Evolutionary conservation across 2,329 filamentous ascomycete genomes (phyloP).

Genomic region (Cladosporium sphaerospermum): DNA sequence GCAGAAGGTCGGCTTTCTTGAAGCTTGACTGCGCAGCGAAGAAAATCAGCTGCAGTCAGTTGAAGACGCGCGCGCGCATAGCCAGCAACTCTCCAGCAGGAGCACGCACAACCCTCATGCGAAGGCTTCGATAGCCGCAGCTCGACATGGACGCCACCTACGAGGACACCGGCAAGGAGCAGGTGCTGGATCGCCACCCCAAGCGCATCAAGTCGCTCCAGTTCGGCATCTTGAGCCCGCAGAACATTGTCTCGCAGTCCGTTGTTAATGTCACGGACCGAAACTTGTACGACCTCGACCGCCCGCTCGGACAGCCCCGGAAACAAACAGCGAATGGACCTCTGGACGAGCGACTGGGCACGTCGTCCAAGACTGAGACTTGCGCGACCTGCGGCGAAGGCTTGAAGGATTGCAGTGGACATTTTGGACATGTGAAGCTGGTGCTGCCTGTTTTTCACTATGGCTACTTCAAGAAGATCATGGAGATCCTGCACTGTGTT

Average conservation of each 20-base stretch:
- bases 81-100: neutral
- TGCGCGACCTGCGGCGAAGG: conserved; percentile 80
- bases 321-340: conserved; percentile 75
- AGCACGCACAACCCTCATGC: conserved; percentile 6
- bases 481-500: conserved; percentile 86
- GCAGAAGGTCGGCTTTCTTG: too few relatives aligned
- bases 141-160: conserved; percentile 11
- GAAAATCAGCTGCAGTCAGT: too few relatives aligned
- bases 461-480: conserved; percentile 89
- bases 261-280: conserved; percentile 93
- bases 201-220: conserved; percentile 91
- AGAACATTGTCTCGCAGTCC: conserved; percentile 92
- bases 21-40: too few relatives aligned
- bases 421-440: conserved; percentile 89
- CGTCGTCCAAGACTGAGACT: conserved; percentile 71
- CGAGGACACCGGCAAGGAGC: conserved; percentile 57
- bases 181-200: conserved; percentile 80
- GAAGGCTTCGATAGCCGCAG: conserved; percentile 8
- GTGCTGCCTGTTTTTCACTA: conserved; percentile 92
- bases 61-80: too few relatives aligned
- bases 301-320: conserved; percentile 48
- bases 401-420: conserved; percentile 80
- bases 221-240: conserved; percentile 80
- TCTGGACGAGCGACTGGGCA: conserved; percentile 81
- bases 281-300: conserved; percentile 81